A percentile compares a stretch with the other conserved stretches of the same genome.
Evolutionary conservation across 495 filamentous ascomycete species (phyloP).

Genomic region (Talaromyces borbonicus): DNA sequence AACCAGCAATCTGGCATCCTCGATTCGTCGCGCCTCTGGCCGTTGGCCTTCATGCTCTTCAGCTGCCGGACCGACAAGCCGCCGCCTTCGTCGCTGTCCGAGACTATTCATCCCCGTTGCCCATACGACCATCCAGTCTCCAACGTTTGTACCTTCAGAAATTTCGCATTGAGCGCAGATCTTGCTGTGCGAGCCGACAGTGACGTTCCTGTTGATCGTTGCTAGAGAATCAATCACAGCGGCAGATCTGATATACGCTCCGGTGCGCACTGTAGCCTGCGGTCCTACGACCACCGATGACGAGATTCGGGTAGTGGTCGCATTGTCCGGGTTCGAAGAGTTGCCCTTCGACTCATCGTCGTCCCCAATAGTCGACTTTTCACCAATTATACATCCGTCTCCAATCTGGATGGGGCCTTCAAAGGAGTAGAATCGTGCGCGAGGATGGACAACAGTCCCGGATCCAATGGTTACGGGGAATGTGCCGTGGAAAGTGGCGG

Average conservation of each 20-base stretch:
- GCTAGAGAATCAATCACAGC: conserved; percentile 26
- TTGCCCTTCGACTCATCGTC: conserved; percentile 17
- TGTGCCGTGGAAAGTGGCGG: conserved; percentile 60
- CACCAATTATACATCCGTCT: conserved; percentile 63
- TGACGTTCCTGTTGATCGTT: conserved; percentile 19
- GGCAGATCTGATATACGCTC: conserved; percentile 27
- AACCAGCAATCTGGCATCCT: conserved; percentile 38
- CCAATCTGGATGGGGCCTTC: conserved; percentile 65
- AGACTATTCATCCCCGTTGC: conserved; percentile 23
- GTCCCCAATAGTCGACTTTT: conserved; percentile 54
- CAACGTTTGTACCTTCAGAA: conserved; percentile 14
- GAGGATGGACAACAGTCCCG: conserved; percentile 75
- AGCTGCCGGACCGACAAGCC: conserved; percentile 19
- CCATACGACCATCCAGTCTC: conserved; percentile 37
- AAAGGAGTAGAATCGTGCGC: conserved; percentile 56
- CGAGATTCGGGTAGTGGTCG: conserved; percentile 23
- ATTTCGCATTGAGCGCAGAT: conserved; percentile 31
- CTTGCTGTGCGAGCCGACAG: conserved; percentile 31
- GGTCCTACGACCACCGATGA: conserved; percentile 28
- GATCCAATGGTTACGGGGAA: conserved; percentile 61
- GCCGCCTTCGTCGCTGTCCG: conserved; percentile 23
- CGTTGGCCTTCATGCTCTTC: conserved; percentile 14
- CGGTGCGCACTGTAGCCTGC: conserved; percentile 21
- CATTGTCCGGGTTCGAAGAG: conserved; percentile 1
- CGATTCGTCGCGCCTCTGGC: conserved; percentile 27